Percentiles rank a stretch among this genome's conserved stretches.
Conservation (phyloP, 306 rosid species). For the Argentina anserina region DNA sequence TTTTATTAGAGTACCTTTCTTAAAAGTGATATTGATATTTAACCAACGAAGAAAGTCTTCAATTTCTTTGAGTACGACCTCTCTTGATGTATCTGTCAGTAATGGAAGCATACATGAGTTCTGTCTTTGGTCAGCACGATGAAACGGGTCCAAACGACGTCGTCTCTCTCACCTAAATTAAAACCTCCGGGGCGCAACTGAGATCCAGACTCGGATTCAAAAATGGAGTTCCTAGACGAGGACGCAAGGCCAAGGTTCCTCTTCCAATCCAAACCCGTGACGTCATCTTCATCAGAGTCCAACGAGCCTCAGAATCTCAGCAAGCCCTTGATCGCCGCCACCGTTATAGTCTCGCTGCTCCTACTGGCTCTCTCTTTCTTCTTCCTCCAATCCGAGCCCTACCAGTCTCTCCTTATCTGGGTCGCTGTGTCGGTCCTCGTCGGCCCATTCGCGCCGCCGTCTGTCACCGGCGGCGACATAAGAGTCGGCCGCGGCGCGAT, state of each 20-base stretch:
- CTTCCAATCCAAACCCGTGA: conserved; percentile 34
- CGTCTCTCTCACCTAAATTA: background rate
- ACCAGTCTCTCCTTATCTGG: conserved; percentile 69
- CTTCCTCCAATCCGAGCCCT: conserved; percentile 47
- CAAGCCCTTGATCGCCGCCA: conserved; percentile 29
- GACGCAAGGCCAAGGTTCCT: conserved; percentile 56
- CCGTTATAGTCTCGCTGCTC: conserved; percentile 25
- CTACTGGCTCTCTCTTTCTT: conserved; percentile 37
- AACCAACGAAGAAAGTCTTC: too few species aligned
- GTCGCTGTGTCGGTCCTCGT: conserved; percentile 65
- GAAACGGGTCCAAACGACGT: conserved; percentile 1
- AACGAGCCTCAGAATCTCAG: conserved; percentile 14
- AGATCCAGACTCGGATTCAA: conserved; percentile 1
- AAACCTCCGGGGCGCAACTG: background rate
- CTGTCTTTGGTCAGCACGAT: too few species aligned
- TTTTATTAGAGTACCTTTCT: too few species aligned
- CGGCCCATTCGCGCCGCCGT: conserved; percentile 73
- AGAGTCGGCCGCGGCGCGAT: conserved; percentile 47
- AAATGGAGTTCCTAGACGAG: conserved; percentile 58
- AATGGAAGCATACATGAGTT: too few species aligned
- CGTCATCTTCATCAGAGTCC: conserved; percentile 15
- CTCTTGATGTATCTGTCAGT: too few species aligned
- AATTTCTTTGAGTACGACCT: too few species aligned
- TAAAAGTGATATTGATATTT: too few species aligned
- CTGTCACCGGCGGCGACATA: conserved; percentile 53